Percentiles rank a stretch among this genome's conserved stretches.
Evolutionary conservation across 1,139 yeast genomes (phyloP).

Genomic region (Barnettozyma hawaiiensis): DNA sequence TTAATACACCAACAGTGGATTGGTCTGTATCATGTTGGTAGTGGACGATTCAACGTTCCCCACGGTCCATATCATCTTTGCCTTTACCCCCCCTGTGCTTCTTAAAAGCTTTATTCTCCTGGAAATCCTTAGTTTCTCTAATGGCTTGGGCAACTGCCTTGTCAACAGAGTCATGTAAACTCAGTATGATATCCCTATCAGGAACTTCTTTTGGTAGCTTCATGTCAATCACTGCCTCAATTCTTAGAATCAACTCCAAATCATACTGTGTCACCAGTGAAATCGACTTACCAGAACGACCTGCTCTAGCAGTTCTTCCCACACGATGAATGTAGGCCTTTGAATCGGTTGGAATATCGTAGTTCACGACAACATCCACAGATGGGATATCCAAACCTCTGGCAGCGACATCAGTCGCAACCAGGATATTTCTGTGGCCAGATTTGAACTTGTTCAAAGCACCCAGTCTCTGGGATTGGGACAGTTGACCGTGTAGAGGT

Average conservation of each 20-base stretch:
- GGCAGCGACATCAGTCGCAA: constrained; percentile 98
- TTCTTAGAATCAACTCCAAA: constrained; percentile 77
- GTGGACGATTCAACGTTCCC: constrained; percentile 37
- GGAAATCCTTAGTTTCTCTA: constrained; percentile 71
- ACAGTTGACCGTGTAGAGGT: constrained; percentile 90
- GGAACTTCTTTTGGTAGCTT: constrained; percentile 81
- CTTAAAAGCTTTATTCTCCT: constrained; percentile 42
- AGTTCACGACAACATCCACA: constrained; percentile 88
- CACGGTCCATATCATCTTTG: constrained; percentile 44
- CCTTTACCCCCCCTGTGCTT: constrained; percentile 32
- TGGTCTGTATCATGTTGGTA: background rate
- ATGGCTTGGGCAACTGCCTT: constrained; percentile 90
- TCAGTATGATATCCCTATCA: constrained; percentile 69
- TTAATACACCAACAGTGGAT: no score
- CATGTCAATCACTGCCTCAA: constrained; percentile 80
- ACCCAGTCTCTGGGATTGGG: constrained; percentile 89
- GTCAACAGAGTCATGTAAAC: constrained; percentile 82
- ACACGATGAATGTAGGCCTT: constrained; percentile 96
- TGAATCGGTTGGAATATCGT: constrained; percentile 96
- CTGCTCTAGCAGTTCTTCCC: constrained; percentile 98
- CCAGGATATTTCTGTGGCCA: constrained; percentile 73
- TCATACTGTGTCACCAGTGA: constrained; percentile 94
- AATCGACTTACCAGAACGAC: constrained; percentile 87
- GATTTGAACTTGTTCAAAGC: constrained; percentile 89
- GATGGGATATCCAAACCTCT: constrained; percentile 95